phyloP scores from a whole-genome alignment of 345 rosid genomes.

The Psidium guajava region DNA sequence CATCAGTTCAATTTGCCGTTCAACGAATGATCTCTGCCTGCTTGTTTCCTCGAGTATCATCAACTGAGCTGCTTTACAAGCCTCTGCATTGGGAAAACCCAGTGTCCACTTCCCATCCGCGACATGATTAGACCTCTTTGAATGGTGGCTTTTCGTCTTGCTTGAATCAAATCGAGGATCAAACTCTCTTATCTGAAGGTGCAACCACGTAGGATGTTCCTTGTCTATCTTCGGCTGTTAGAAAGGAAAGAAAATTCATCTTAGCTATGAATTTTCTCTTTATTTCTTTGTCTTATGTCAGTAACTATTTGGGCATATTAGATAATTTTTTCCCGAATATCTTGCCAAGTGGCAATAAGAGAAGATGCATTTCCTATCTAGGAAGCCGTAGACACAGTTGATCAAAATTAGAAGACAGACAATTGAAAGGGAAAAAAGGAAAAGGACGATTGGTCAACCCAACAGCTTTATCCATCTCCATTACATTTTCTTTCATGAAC shows the following conservation, averaged over 20 bases:
- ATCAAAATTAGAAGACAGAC: neutral
- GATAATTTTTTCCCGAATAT: neutral
- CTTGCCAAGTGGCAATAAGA: neutral
- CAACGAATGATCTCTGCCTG: conserved; percentile 32
- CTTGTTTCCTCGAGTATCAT: conserved; percentile 28
- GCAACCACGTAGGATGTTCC: conserved; percentile 50
- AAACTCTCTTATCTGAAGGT: conserved; percentile 44
- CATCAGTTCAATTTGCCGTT: conserved; percentile 20
- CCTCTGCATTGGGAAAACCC: conserved; percentile 35
- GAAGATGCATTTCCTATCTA: neutral
- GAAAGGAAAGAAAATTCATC: neutral
- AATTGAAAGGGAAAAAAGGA: neutral
- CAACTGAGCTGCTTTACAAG: conserved; percentile 33
- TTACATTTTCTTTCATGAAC: neutral
- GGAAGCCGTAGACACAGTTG: neutral
- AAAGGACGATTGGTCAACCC: neutral
- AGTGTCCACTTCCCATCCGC: conserved; percentile 53
- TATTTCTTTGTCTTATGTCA: neutral
- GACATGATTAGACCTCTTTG: conserved; percentile 9
- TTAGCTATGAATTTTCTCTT: neutral
- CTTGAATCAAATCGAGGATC: conserved; percentile 24
- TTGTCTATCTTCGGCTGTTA: conserved; percentile 46
- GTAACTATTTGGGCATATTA: neutral
- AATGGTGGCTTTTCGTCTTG: conserved; percentile 9
- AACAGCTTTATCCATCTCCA: neutral